Percentiles rank a stretch among this genome's conserved stretches.
Conservation (phyloP, 2,329 filamentous ascomycete species). For the Penicillium sp. region DNA sequence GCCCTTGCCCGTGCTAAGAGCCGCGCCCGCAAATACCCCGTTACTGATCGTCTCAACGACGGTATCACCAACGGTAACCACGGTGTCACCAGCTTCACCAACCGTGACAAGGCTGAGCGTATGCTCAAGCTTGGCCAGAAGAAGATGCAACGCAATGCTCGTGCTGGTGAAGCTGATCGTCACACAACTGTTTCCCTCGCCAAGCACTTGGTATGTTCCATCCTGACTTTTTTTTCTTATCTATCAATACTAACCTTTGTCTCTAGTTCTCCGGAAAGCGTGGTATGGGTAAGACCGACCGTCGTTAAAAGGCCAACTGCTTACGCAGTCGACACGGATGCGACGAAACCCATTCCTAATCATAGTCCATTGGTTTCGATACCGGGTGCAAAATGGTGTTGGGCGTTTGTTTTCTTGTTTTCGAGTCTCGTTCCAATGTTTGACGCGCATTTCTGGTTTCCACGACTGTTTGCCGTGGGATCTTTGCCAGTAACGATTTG, state of each 20-base stretch:
- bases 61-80: slow-evolving; percentile 60
- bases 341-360: slow-evolving; percentile 34
- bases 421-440: slow-evolving; percentile 17
- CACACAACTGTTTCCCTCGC: slow-evolving; percentile 77
- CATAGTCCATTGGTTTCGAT: slow-evolving; percentile 30
- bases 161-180: slow-evolving; percentile 94
- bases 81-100: slow-evolving; percentile 63
- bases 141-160: slow-evolving; percentile 98
- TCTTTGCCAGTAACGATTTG: slow-evolving; percentile 21
- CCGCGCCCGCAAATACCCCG: slow-evolving; percentile 59
- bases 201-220: slow-evolving; percentile 80
- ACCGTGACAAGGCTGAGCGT: slow-evolving; percentile 78
- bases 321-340: slow-evolving; percentile 18
- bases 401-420: slow-evolving; percentile 21
- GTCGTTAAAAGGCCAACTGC: slow-evolving; percentile 34
- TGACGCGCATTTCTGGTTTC: slow-evolving; percentile 16
- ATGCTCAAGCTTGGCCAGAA: slow-evolving; percentile 89
- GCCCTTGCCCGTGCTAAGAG: slow-evolving; percentile 70
- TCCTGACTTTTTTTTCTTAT: neutral
- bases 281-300: slow-evolving; percentile 80
- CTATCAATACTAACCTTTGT: slow-evolving; percentile 31
- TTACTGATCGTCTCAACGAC: slow-evolving; percentile 48
- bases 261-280: slow-evolving; percentile 82
- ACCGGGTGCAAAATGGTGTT: slow-evolving; percentile 35
- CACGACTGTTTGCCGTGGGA: slow-evolving; percentile 16